Evolutionary conservation across 2,329 filamentous ascomycete genomes (phyloP).

Genomic region (Diaporthe vaccinii): DNA sequence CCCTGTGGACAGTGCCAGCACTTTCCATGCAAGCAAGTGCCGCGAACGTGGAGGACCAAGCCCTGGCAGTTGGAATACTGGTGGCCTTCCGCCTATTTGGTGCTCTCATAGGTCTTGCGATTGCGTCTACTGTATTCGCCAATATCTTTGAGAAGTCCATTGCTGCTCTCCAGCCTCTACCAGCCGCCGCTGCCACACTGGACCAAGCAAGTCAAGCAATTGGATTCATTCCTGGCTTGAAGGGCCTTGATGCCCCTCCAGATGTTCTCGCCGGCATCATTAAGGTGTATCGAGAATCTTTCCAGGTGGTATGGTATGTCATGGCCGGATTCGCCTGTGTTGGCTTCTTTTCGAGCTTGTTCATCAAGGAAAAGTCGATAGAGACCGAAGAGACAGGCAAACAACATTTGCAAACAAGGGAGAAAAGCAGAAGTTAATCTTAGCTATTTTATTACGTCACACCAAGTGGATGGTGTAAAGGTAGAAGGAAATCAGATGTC

Average conservation of each 20-base stretch:
- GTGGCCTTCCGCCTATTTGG: slow-evolving; percentile 54
- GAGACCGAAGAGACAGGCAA: slow-evolving; percentile 28
- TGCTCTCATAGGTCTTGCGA: slow-evolving; percentile 52
- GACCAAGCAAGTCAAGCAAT: slow-evolving; percentile 13
- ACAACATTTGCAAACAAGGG: slow-evolving; percentile 2
- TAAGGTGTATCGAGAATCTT: not conserved
- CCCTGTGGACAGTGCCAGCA: slow-evolving; percentile 41
- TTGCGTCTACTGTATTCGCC: slow-evolving; percentile 52
- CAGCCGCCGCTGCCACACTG: not conserved
- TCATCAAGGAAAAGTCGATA: slow-evolving; percentile 25
- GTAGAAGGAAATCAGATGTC: not conserved
- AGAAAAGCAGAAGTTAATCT: not conserved
- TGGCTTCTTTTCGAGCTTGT: slow-evolving; percentile 11
- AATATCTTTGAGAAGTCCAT: slow-evolving; percentile 47
- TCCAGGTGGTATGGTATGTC: slow-evolving; percentile 31
- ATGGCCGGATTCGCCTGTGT: slow-evolving; percentile 29
- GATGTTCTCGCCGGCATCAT: not conserved
- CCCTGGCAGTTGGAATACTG: slow-evolving; percentile 51
- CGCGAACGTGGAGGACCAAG: slow-evolving; percentile 50
- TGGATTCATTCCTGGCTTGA: slow-evolving; percentile 26
- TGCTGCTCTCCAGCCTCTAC: slow-evolving; percentile 14
- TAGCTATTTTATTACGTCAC: fast-evolving
- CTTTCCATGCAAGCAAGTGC: slow-evolving; percentile 53
- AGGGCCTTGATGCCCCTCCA: not conserved
- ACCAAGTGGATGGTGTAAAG: not conserved